These are phyloP conservation scores for Acrodontium crateriforme DNA, from an alignment of 2,329 filamentous ascomycete genomes.

Conservation along the genomic window DNA sequence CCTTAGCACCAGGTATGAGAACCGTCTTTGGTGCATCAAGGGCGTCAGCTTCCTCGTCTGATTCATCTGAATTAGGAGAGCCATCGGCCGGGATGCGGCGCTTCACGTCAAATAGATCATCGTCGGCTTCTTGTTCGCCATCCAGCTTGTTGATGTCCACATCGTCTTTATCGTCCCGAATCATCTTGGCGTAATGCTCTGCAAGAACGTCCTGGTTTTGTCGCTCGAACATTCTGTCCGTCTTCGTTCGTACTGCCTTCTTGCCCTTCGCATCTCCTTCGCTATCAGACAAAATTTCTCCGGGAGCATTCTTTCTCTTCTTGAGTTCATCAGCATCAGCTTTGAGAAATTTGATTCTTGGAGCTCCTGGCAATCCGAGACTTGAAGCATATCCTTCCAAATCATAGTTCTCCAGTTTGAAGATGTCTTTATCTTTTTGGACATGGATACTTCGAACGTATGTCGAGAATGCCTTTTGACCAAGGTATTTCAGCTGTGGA, in stretches of 20 bases:
- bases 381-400: conserved; percentile 76
- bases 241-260: conserved; percentile 73
- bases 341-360: conserved; percentile 85
- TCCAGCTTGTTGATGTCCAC: conserved; percentile 22
- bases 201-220: conserved; percentile 91
- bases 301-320: conserved; percentile 69
- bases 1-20: conserved; percentile 48
- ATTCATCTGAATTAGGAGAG: conserved; percentile 21
- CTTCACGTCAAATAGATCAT: conserved; percentile 82
- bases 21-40: conserved; percentile 35
- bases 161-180: conserved; percentile 41
- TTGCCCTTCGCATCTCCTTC: conserved; percentile 39
- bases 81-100: conserved; percentile 65
- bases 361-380: conserved; percentile 77
- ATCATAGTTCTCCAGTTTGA: conserved; percentile 69
- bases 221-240: conserved; percentile 95
- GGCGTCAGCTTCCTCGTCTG: conserved; percentile 32
- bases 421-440: conserved; percentile 84
- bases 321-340: conserved; percentile 81
- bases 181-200: conserved; percentile 82
- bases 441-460: conserved; percentile 76
- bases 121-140: conserved; percentile 37
- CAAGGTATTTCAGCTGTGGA: conserved; percentile 83
- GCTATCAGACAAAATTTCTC: conserved; percentile 43
- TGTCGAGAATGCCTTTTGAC: conserved; percentile 88